Evolutionary conservation across 257 asterid genomes (phyloP), one percentile per base, ranked within the genome.

Genomic region (Coffea canephora): DNA sequence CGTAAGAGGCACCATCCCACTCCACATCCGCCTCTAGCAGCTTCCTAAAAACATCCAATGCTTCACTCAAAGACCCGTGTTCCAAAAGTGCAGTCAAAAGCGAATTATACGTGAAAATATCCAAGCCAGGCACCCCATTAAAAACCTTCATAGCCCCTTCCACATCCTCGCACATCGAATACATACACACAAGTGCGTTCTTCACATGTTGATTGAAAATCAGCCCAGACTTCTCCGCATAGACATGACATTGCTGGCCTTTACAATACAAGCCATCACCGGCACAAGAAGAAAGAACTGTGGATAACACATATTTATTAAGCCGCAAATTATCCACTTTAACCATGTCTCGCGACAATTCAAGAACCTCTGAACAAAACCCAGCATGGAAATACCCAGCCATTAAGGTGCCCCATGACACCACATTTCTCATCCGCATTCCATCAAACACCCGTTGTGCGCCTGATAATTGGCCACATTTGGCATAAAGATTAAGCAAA

Each of bases 191-290:
- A 65, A 95, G 89, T 31, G 91, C 92, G 85, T 95, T 95, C 74
- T 88, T 93, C 64, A 95, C 97, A 73, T 86, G 90, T 73, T 55
- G 90, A 79, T 91, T 90, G 78, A 85, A 91, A 64, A 89, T 65
- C 87, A 93, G 82, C 11, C 97, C 97, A 62, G 95, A 89, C 55
- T 89, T 91, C 82, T 93, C 62, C 0, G 90, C 98, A 82, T 87
- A 88, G 54, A 92, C 96, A 71, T 95, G 98, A 77, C 90, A 95
- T 67, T 93, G 96, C 34, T 21, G 84, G 78, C 98, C 98, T 84
- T 87, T 91, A 14, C 82, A 87, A 78, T 89, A 69, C 83, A 90
- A 87, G 69, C 92, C 87, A 46, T 81, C 69, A 36, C 78, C 84
- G 19, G 98, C 89, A 76, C 97, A 91, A 13, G 88, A 88, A 5